These are phyloP conservation scores for Linum usitatissimum DNA, from an alignment of 345 rosid genomes.

Conservation along the genomic window DNA sequence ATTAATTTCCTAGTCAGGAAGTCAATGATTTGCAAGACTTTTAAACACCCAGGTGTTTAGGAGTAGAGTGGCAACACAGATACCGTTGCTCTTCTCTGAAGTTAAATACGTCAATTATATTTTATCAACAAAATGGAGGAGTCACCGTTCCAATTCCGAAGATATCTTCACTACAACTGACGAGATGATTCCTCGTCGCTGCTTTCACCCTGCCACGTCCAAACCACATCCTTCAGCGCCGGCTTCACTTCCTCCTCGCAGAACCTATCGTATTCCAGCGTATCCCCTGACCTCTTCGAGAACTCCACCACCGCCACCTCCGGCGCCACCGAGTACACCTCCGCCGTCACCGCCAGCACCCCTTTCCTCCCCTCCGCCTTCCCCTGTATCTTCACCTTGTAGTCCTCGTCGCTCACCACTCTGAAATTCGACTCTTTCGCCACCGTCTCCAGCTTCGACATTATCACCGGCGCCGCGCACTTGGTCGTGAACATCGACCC, in stretches of 20 bases:
- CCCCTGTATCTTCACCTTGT: constrained; percentile 14
- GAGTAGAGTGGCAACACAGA: not conserved
- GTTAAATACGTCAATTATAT: no score
- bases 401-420: constrained; percentile 9
- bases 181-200: constrained; percentile 6
- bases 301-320: constrained; percentile 23
- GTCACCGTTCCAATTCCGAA: no score
- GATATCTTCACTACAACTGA: not conserved
- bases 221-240: constrained; percentile 38
- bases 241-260: constrained; percentile 36
- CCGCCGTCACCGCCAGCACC: constrained; percentile 20
- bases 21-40: not conserved
- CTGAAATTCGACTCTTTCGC: constrained; percentile 13
- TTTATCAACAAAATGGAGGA: not conserved
- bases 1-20: not conserved
- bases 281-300: constrained; percentile 32
- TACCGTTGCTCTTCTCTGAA: no score
- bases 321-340: constrained; percentile 18
- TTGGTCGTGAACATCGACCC: constrained; percentile 23
- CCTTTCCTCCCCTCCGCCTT: constrained; percentile 31
- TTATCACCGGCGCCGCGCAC: constrained; percentile 9
- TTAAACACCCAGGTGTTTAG: not conserved
- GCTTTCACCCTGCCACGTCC: constrained; percentile 44
- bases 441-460: constrained; percentile 11
- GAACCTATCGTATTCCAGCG: constrained; percentile 33